Percentiles rank a stretch among this genome's conserved stretches.
Conservation (phyloP, 345 rosid genomes). For the Boechera divaricarpa region DNA sequence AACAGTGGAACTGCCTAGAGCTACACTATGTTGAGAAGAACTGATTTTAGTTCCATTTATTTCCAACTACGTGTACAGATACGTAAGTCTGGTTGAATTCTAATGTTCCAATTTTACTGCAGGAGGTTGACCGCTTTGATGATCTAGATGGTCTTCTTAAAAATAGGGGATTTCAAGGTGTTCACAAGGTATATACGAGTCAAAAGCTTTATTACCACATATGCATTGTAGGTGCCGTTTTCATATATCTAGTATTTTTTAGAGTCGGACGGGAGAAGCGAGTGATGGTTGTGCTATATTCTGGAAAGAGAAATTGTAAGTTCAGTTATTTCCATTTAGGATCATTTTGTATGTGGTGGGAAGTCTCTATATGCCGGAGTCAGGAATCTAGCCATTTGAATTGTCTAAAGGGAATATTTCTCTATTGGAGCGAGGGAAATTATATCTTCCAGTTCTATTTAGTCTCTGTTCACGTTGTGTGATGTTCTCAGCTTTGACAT, state of each 20-base stretch:
- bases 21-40: slow-evolving; percentile 3
- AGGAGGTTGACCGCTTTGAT: slow-evolving; percentile 78
- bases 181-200: slow-evolving; percentile 63
- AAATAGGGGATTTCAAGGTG: slow-evolving; percentile 70
- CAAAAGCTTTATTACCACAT: background rate
- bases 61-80: background rate
- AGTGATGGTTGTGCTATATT: slow-evolving; percentile 88
- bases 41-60: background rate
- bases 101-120: slow-evolving; percentile 35
- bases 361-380: slow-evolving; percentile 10
- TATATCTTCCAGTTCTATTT: background rate
- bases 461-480: slow-evolving; percentile 13
- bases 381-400: slow-evolving; percentile 19
- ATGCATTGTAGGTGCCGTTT: slow-evolving; percentile 1
- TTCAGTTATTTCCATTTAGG: slow-evolving; percentile 3
- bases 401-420: slow-evolving; percentile 9
- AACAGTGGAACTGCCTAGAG: slow-evolving; percentile 10
- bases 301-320: slow-evolving; percentile 80
- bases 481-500: slow-evolving; percentile 1
- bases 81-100: slow-evolving; percentile 3
- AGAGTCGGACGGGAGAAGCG: slow-evolving; percentile 90
- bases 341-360: slow-evolving; percentile 23
- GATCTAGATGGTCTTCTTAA: slow-evolving; percentile 60
- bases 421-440: slow-evolving; percentile 1
- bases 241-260: slow-evolving; percentile 18